Percentiles rank a stretch among this genome's conserved stretches.
Evolutionary conservation across 257 asterid genomes (phyloP).

Genomic region (Lithospermum erythrorhizon): DNA sequence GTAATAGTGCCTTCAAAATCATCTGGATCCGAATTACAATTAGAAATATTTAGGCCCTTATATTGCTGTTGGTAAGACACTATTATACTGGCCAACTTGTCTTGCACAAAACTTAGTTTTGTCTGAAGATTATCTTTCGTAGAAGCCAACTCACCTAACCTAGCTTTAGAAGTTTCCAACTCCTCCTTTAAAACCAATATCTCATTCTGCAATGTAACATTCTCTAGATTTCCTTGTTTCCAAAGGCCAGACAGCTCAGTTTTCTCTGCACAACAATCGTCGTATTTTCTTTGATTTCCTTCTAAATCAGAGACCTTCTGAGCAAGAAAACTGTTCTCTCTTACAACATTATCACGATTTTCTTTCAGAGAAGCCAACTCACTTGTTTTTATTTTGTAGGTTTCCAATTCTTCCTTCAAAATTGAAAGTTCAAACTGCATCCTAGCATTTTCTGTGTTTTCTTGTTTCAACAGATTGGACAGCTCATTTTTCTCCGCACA

Average conservation of each 20-base stretch:
- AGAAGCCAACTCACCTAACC: conserved; percentile 37
- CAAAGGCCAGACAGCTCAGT: conserved; percentile 41
- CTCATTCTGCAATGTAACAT: conserved; percentile 40
- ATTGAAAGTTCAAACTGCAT: conserved; percentile 37
- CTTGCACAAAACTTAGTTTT: conserved; percentile 34
- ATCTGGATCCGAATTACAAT: conserved; percentile 14
- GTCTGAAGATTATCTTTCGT: conserved; percentile 45
- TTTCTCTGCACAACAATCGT: conserved; percentile 56
- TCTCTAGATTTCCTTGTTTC: conserved; percentile 43
- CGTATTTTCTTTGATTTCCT: conserved; percentile 37
- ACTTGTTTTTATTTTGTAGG: conserved; percentile 35
- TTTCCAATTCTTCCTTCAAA: conserved; percentile 33
- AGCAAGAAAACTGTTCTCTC: conserved; percentile 43
- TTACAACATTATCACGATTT: conserved; percentile 27
- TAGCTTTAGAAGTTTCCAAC: conserved; percentile 19
- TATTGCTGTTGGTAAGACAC: conserved; percentile 29
- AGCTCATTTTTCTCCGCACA: conserved; percentile 51
- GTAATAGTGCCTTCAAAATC: conserved; percentile 37
- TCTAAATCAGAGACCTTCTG: conserved; percentile 51
- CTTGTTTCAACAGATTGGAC: conserved; percentile 45
- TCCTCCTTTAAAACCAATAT: conserved; percentile 41
- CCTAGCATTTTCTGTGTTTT: conserved; percentile 36
- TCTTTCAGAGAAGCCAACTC: conserved; percentile 46
- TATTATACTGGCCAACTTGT: conserved; percentile 39
- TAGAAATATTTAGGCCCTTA: conserved; percentile 13